Percentiles rank a stretch among this genome's conserved stretches.
These are phyloP conservation scores for Termitomyces sp. DNA, from an alignment of 768 basidiomycete species.

Conservation along the genomic window DNA sequence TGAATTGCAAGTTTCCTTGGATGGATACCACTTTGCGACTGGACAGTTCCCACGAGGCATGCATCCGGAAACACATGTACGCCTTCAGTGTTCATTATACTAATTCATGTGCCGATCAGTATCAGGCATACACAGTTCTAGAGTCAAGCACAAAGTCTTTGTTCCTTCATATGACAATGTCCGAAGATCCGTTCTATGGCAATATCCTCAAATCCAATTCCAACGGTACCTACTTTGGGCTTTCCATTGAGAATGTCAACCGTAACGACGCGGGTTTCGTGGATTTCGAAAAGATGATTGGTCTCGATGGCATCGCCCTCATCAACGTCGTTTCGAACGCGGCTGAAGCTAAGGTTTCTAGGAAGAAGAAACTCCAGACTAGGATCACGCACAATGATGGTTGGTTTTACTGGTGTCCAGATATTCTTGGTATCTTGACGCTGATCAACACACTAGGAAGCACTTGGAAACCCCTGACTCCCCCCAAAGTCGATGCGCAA, in stretches of 20 bases:
- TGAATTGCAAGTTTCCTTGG: conserved; percentile 87
- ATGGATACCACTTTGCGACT: conserved; percentile 78
- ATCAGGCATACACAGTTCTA: conserved; percentile 85
- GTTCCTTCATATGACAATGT: conserved; percentile 95
- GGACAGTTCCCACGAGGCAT: conserved; percentile 90
- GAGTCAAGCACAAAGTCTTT: conserved; percentile 92
- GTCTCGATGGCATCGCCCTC: conserved; percentile 92
- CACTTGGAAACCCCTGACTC: conserved; percentile 78
- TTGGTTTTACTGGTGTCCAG: conserved; percentile 22
- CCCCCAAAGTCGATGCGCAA: conserved; percentile 72
- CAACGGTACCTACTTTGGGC: conserved; percentile 94
- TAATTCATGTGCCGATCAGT: neutral
- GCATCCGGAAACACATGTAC: conserved; percentile 84
- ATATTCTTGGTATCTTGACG: conserved; percentile 2
- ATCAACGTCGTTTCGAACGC: conserved; percentile 88
- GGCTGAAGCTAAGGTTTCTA: conserved; percentile 62
- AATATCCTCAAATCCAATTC: conserved; percentile 94
- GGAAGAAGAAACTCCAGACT: conserved; percentile 72
- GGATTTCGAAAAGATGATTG: conserved; percentile 97
- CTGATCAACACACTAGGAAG: conserved; percentile 45
- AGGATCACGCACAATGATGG: conserved; percentile 98
- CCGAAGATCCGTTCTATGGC: conserved; percentile 81
- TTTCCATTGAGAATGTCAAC: conserved; percentile 86
- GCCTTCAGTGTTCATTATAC: conserved; percentile 20
- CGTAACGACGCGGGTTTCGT: conserved; percentile 84